Percentiles rank a stretch among this genome's conserved stretches.
phyloP scores from a whole-genome alignment of 345 rosid genomes.

The Clarkia xantiana region DNA sequence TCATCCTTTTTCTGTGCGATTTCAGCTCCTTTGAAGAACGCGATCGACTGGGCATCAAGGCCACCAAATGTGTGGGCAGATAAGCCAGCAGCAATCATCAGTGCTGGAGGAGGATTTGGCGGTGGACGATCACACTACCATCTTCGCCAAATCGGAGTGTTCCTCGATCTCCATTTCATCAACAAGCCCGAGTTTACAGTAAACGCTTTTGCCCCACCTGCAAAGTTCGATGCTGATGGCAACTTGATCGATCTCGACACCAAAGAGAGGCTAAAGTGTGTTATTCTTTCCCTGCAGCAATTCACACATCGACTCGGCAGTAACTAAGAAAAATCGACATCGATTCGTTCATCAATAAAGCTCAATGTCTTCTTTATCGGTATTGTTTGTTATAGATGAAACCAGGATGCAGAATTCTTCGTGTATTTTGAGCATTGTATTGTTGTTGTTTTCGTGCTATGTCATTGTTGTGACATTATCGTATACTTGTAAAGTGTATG shows the following conservation, averaged over 20 bases:
- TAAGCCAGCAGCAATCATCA: constrained; percentile 72
- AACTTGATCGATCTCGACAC: constrained; percentile 39
- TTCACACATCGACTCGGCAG: constrained; percentile 43
- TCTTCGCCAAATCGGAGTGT: constrained; percentile 76
- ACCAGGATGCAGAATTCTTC: too few relatives aligned
- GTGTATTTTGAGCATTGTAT: too few relatives aligned
- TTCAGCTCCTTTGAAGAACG: constrained; percentile 72
- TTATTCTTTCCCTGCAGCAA: constrained; percentile 43
- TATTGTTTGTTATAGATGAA: too few relatives aligned
- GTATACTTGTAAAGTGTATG: too few relatives aligned
- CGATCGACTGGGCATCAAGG: constrained; percentile 76
- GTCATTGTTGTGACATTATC: too few relatives aligned
- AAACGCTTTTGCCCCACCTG: constrained; percentile 59
- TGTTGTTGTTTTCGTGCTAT: too few relatives aligned
- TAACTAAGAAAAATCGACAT: not conserved
- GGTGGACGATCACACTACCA: constrained; percentile 59
- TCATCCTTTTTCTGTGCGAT: not conserved
- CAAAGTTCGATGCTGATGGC: constrained; percentile 62
- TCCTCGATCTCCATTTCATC: constrained; percentile 74
- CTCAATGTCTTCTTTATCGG: too few relatives aligned
- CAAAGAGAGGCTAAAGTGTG: constrained; percentile 35
- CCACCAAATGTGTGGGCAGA: constrained; percentile 66
- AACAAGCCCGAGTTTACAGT: constrained; percentile 70
- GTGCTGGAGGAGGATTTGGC: constrained; percentile 49
- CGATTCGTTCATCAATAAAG: too few relatives aligned